These are phyloP conservation scores for Datisca glomerata DNA, from an alignment of 306 rosid species.

Conservation along the genomic window DNA sequence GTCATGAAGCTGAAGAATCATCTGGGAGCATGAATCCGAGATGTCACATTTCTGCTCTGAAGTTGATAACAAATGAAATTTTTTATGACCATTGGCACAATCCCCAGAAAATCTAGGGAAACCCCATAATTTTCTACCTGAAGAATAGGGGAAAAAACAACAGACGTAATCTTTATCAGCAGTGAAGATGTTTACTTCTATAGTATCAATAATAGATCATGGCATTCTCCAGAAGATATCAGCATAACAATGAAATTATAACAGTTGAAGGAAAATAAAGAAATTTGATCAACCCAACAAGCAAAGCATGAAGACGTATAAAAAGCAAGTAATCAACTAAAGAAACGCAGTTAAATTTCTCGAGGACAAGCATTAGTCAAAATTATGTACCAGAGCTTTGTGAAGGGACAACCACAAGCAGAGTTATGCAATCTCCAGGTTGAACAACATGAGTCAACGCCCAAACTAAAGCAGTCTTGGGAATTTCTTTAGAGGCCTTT, in stretches of 20 bases:
- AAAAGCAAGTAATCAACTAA: too few relatives aligned
- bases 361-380: too few relatives aligned
- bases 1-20: constrained; percentile 95
- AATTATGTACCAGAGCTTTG: constrained; percentile 56
- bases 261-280: too few relatives aligned
- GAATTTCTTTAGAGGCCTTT: constrained; percentile 86
- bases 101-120: constrained; percentile 94
- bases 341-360: too few relatives aligned
- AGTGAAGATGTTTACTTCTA: not conserved
- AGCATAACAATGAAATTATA: too few relatives aligned
- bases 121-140: constrained; percentile 88
- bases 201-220: too few relatives aligned
- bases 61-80: constrained; percentile 48
- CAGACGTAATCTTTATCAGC: not conserved
- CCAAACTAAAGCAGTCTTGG: constrained; percentile 91
- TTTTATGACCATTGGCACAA: constrained; percentile 70
- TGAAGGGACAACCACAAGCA: constrained; percentile 87
- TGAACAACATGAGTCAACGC: constrained; percentile 97
- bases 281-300: too few relatives aligned
- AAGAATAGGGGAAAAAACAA: constrained; percentile 4
- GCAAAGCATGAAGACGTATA: too few relatives aligned
- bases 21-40: constrained; percentile 87
- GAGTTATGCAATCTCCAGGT: constrained; percentile 90
- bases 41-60: constrained; percentile 75
- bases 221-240: too few relatives aligned